Conservation (phyloP, 345 rosid species). For the Syzygium aromaticum region DNA sequence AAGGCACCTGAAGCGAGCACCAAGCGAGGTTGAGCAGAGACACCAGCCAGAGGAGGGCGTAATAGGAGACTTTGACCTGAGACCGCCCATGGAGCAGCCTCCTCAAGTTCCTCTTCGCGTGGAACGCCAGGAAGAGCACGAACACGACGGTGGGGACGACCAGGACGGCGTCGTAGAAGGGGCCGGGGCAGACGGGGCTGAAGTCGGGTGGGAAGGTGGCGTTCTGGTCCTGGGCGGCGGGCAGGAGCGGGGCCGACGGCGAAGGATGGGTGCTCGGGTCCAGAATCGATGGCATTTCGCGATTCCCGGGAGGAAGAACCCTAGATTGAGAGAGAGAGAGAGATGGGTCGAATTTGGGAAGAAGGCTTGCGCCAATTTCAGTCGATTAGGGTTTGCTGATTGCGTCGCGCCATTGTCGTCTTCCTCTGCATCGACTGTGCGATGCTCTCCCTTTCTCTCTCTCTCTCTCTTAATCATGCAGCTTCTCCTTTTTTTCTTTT, state of each 20-base stretch:
- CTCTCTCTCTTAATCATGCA: neutral
- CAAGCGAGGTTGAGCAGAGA: slow-evolving; percentile 41
- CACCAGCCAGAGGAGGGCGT: slow-evolving; percentile 45
- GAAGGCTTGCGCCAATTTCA: neutral
- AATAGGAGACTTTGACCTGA: slow-evolving; percentile 38
- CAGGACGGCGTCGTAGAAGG: slow-evolving; percentile 18
- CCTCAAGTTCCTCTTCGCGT: slow-evolving; percentile 36
- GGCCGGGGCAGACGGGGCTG: slow-evolving; percentile 25
- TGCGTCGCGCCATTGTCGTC: neutral
- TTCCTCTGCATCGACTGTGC: neutral
- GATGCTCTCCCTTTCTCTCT: neutral
- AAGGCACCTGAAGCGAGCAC: slow-evolving; percentile 45
- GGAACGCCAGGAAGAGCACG: slow-evolving; percentile 37
- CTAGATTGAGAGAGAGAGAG: neutral
- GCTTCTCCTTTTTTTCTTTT: neutral
- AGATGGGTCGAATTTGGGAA: neutral
- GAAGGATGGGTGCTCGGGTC: slow-evolving; percentile 1
- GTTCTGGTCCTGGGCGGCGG: neutral
- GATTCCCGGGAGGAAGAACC: neutral
- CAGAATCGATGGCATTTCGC: slow-evolving; percentile 10
- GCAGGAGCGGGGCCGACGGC: neutral
- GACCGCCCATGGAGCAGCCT: slow-evolving; percentile 41
- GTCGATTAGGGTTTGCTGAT: neutral
- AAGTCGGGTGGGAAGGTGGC: neutral
- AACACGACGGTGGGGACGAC: slow-evolving; percentile 32